A percentile compares a stretch with the other conserved stretches of the same genome.
Evolutionary conservation across 139 green algal genomes (phyloP).

Genomic region (Coccomyxa sp.): DNA sequence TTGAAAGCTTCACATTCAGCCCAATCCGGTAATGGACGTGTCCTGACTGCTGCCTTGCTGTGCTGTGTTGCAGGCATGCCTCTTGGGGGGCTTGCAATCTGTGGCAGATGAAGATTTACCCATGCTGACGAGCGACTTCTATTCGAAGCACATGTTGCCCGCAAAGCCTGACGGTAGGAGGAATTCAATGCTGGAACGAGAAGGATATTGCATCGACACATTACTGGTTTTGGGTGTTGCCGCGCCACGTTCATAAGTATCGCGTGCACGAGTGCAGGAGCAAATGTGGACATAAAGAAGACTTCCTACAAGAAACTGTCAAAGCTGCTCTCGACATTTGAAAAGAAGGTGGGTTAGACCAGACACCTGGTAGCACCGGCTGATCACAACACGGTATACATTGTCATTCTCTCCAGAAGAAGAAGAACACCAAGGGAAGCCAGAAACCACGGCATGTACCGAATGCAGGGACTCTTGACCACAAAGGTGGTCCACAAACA

Average conservation of each 20-base stretch:
- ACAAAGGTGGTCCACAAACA: slow-evolving; percentile 29
- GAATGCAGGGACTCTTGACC: slow-evolving; percentile 7
- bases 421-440: not conserved
- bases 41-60: too few species aligned
- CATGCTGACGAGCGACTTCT: slow-evolving; percentile 21
- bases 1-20: too few species aligned
- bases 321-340: slow-evolving; percentile 26
- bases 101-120: slow-evolving; percentile 17
- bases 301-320: slow-evolving; percentile 30
- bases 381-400: not conserved
- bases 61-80: slow-evolving; percentile 9
- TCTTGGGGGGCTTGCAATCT: slow-evolving; percentile 11
- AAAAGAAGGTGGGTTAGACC: slow-evolving; percentile 23
- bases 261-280: slow-evolving; percentile 5
- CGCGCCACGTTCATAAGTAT: not conserved
- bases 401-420: not conserved
- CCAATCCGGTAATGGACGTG: too few species aligned
- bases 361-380: too few species aligned
- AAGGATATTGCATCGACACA: too few species aligned
- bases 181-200: too few species aligned
- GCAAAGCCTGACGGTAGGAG: slow-evolving; percentile 13
- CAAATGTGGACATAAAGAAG: slow-evolving; percentile 29
- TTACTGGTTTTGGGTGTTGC: too few species aligned
- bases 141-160: slow-evolving; percentile 18
- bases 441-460: not conserved